Base-by-base conservation (phyloP, 2,329 filamentous ascomycete species). In the Alternaria sp. region DNA sequence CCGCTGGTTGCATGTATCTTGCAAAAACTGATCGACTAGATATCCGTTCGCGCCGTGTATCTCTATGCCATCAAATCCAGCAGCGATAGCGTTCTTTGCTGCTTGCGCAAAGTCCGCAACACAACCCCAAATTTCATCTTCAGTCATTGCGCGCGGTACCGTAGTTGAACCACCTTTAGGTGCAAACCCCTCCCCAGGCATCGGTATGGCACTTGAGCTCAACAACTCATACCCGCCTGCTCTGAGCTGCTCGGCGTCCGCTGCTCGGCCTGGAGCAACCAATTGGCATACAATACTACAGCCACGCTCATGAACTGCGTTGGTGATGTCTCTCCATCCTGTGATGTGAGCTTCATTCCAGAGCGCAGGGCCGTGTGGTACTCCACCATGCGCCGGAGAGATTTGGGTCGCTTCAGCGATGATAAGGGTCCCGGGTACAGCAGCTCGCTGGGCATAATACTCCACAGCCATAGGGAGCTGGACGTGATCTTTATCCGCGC, bases 21-120 rank as follows among this genome's bases (percentile, higher is more conserved):
- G 89, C 16, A 90, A 79, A 74, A 92, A 93, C 67, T 90, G 84
- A 57, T 85, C 84, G 9, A 90, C 74, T 2, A 93, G 81, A 70
- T 92, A 92, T 3, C 89, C 89, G 66, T 90, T 89, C 1, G 87
- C 87, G 22, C 76, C 81, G 60, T 82, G 80, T 25, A 83, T 76
- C 60, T 83, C 89, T 22, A 91, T 82, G 1, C 86, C 86, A 66
- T 91, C 89, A 63, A 87, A 85, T 0, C 85, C 85, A 2, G 84
- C 85, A 40, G 76, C 72, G 5, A 83, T 75, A 0, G 81, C 80
- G 40, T 79, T 80, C 66, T 79, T 78, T 0, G 84, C 82, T 3
- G 79, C 80, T 1, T 60, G 48, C 5, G 75, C 79, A 60, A 77
- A 82, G 6, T 78, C 76, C 5, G 62, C 28, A 22, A 81, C 69